These are phyloP conservation scores for Vinca major DNA, from an alignment of 305 asterid species.

Conservation along the genomic window DNA sequence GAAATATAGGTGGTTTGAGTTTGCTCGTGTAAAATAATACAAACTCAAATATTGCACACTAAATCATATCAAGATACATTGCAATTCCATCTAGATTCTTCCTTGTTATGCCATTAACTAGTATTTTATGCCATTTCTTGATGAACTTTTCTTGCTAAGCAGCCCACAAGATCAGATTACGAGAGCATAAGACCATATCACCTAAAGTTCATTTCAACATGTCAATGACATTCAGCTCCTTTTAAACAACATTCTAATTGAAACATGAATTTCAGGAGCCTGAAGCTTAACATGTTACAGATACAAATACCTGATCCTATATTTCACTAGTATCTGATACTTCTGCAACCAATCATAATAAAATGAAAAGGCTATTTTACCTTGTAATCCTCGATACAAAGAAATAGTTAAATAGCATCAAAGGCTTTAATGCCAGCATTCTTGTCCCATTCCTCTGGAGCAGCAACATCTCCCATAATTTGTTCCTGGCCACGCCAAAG, in stretches of 20 bases:
- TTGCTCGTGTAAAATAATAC: background rate
- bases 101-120: no score
- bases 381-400: conserved; percentile 16
- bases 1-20: background rate
- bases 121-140: background rate
- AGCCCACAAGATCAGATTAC: background rate
- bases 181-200: background rate
- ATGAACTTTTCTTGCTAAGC: background rate
- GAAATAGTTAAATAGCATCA: conserved; percentile 44
- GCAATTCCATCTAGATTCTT: background rate
- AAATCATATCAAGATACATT: background rate
- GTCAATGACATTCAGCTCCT: background rate
- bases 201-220: background rate
- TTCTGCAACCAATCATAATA: background rate
- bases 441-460: conserved; percentile 73
- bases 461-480: conserved; percentile 54
- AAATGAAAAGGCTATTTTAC: conserved; percentile 19
- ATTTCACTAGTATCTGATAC: no score
- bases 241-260: no score
- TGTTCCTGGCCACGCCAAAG: conserved; percentile 77
- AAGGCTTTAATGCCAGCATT: conserved; percentile 51
- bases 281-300: background rate
- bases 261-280: background rate
- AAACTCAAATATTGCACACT: background rate
- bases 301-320: no score